Percentiles rank a stretch among this genome's conserved stretches.
Conservation (phyloP, 306 rosid genomes). For the Comarum palustre region DNA sequence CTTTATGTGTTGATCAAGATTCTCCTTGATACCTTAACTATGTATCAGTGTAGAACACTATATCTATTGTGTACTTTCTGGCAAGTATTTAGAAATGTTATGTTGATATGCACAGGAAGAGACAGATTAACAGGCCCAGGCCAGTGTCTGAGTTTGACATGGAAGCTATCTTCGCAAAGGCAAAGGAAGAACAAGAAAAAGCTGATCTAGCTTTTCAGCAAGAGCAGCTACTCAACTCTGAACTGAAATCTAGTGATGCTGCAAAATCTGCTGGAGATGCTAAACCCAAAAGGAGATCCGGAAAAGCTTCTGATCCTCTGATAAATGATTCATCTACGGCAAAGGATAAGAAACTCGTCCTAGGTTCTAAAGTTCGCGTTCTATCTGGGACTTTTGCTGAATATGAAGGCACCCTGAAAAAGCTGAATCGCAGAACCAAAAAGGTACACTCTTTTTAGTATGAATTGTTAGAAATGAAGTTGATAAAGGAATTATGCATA, state of each 20-base stretch:
- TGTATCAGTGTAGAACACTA: not conserved
- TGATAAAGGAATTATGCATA: not conserved
- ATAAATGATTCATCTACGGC: slow-evolving; percentile 27
- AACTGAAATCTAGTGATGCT: slow-evolving; percentile 25
- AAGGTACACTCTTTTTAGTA: slow-evolving; percentile 37
- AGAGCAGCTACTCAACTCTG: slow-evolving; percentile 47
- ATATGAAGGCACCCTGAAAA: slow-evolving; percentile 72
- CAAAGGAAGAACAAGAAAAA: slow-evolving; percentile 73
- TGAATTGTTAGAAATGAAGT: slow-evolving; percentile 12
- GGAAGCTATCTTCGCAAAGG: slow-evolving; percentile 65
- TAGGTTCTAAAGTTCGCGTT: slow-evolving; percentile 66
- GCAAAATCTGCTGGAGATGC: slow-evolving; percentile 35
- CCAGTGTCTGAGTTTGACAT: slow-evolving; percentile 66
- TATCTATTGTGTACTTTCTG: not conserved
- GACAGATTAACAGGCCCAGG: slow-evolving; percentile 72
- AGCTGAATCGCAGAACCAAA: slow-evolving; percentile 66
- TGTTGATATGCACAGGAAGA: slow-evolving; percentile 48
- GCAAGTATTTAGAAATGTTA: slow-evolving; percentile 21
- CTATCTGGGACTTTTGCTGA: slow-evolving; percentile 72
- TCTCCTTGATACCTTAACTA: slow-evolving; percentile 5
- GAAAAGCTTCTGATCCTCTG: slow-evolving; percentile 38
- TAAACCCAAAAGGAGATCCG: slow-evolving; percentile 43
- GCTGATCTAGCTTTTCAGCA: slow-evolving; percentile 62
- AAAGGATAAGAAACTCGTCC: slow-evolving; percentile 34
- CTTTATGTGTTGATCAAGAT: slow-evolving; percentile 11